Conservation (phyloP, 306 rosid species). For the Sphenostylis stenocarpa region DNA sequence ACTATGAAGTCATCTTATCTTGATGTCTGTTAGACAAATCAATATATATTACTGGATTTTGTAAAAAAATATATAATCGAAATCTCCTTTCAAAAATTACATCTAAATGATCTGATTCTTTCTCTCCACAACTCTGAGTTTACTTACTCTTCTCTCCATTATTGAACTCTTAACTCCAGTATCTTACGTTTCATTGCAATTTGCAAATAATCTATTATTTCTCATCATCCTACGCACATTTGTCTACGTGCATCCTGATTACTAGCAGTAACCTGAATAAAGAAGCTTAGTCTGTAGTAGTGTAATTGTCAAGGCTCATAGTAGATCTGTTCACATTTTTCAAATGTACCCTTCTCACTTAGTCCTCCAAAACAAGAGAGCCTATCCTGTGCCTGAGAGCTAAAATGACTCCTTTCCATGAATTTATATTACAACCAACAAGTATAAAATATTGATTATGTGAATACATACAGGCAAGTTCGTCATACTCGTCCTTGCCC, state of each 20-base stretch:
- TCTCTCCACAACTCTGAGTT: not conserved
- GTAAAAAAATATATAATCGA: not conserved
- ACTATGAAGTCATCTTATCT: not conserved
- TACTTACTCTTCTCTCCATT: not conserved
- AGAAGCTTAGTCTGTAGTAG: not conserved
- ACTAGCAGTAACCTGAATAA: slow-evolving; percentile 1
- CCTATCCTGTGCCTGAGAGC: not conserved
- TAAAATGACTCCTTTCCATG: not conserved
- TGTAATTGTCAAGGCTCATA: not conserved
- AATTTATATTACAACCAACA: not conserved
- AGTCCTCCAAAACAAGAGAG: not conserved
- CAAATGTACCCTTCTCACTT: not conserved
- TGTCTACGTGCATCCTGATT: not conserved
- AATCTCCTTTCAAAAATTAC: not conserved
- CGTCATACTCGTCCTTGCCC: slow-evolving; percentile 93
- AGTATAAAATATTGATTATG: not conserved
- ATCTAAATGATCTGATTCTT: not conserved
- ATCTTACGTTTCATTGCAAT: not conserved
- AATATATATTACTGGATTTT: not conserved
- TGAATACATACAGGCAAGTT: slow-evolving; percentile 72
- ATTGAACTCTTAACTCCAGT: slow-evolving; percentile 2
- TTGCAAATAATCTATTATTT: not conserved
- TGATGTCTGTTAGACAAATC: not conserved
- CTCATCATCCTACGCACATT: not conserved
- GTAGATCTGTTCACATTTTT: not conserved